A percentile compares a stretch with the other conserved stretches of the same genome.
Conservation (phyloP, 139 green algal genomes). For the Closterium sp. region DNA sequence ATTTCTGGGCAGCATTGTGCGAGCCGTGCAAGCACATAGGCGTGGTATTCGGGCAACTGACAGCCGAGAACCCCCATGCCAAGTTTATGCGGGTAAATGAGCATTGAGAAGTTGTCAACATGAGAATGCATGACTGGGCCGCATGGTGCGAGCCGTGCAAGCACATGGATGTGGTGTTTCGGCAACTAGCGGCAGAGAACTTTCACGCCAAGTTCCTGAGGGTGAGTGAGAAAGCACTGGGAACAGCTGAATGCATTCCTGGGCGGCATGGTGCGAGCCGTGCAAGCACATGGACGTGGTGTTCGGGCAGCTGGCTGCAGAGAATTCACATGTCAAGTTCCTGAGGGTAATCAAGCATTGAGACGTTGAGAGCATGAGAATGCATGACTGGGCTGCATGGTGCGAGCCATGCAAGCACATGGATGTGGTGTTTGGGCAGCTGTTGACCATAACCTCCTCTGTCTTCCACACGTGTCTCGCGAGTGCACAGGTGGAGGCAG, state of each 20-base stretch:
- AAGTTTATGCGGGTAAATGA: too few species aligned
- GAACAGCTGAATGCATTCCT: too few species aligned
- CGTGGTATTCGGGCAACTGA: conserved; percentile 63
- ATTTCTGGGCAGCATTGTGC: conserved; percentile 63
- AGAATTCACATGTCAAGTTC: background rate
- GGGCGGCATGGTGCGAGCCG: conserved; percentile 74
- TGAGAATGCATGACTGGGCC: too few species aligned
- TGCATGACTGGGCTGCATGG: too few species aligned
- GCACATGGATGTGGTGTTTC: conserved; percentile 73
- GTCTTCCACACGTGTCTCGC: too few species aligned
- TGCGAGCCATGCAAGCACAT: too few species aligned
- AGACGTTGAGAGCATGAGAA: too few species aligned
- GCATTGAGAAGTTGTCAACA: too few species aligned
- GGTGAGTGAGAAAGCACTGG: background rate
- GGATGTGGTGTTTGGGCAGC: too few species aligned
- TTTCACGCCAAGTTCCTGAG: background rate
- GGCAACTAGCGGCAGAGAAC: conserved; percentile 49
- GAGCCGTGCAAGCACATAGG: conserved; percentile 83
- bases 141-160: conserved; percentile 81
- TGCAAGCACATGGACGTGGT: conserved; percentile 79
- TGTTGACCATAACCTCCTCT: too few species aligned
- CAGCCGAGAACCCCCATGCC: background rate
- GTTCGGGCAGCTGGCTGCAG: conserved; percentile 57
- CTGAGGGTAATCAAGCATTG: too few species aligned
- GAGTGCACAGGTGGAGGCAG: too few species aligned